Percentiles rank a stretch among this genome's conserved stretches.
These are phyloP conservation scores for Pulveroboletus ravenelii DNA, from an alignment of 768 basidiomycete genomes.

Conservation along the genomic window DNA sequence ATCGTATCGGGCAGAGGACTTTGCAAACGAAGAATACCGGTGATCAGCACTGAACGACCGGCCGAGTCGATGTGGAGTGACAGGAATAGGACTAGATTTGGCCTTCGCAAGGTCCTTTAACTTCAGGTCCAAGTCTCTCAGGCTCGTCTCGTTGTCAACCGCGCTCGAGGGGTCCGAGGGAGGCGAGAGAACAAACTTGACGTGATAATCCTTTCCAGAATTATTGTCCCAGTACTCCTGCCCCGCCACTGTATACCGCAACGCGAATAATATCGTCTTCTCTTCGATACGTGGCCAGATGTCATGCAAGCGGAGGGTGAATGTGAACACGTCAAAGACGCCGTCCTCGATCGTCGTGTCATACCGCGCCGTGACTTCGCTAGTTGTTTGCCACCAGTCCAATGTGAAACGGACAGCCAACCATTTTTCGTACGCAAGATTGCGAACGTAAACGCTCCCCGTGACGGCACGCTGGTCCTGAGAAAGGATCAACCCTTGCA, in stretches of 20 bases:
- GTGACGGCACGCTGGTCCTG: constrained; percentile 50
- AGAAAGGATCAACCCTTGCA: constrained; percentile 54
- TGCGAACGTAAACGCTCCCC: constrained; percentile 77
- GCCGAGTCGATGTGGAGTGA: constrained; percentile 9
- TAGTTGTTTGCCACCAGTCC: constrained; percentile 94
- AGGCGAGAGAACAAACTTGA: constrained; percentile 49
- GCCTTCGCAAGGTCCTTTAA: constrained; percentile 59
- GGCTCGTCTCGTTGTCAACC: constrained; percentile 37
- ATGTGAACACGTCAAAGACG: constrained; percentile 68
- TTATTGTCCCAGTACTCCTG: constrained; percentile 95
- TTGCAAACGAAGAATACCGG: constrained; percentile 21
- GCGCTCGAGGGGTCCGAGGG: constrained; percentile 25
- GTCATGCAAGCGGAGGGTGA: constrained; percentile 74
- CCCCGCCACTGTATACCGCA: constrained; percentile 67
- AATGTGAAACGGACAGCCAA: constrained; percentile 89
- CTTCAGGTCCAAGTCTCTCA: constrained; percentile 59
- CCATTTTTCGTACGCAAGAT: constrained; percentile 84
- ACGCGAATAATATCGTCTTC: constrained; percentile 74
- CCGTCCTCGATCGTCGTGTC: constrained; percentile 36
- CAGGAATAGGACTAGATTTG: constrained; percentile 17
- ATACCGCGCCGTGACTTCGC: constrained; percentile 82
- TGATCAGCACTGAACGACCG: constrained; percentile 30
- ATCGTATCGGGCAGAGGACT: constrained; percentile 54
- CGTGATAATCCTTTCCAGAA: constrained; percentile 67
- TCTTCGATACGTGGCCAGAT: constrained; percentile 72